Percentiles rank a stretch among this genome's conserved stretches.
Evolutionary conservation across 2,329 filamentous ascomycete genomes (phyloP).

Genomic region (Zasmidium angulare): DNA sequence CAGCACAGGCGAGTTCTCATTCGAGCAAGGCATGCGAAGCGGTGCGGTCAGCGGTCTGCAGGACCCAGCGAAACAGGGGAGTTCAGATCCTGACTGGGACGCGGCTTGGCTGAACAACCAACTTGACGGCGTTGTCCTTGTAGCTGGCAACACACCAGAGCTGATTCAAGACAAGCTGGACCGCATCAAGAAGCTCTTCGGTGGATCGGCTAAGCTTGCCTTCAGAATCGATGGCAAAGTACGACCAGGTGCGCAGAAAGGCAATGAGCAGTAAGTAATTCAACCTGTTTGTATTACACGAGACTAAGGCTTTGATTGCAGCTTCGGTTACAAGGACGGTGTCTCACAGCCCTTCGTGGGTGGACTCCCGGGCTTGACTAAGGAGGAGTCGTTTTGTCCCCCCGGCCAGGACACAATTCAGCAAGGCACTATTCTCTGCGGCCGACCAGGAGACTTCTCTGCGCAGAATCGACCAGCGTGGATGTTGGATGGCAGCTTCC

Average conservation of each 20-base stretch:
- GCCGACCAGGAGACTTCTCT: conserved; percentile 38
- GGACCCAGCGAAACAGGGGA: conserved; percentile 32
- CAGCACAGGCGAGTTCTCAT: conserved; percentile 34
- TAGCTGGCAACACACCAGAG: conserved; percentile 34
- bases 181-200: conserved; percentile 35
- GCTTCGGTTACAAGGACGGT: conserved; percentile 47
- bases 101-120: conserved; percentile 34
- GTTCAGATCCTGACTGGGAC: conserved; percentile 22
- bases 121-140: conserved; percentile 39
- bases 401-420: conserved; percentile 35
- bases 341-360: conserved; percentile 44
- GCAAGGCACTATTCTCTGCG: conserved; percentile 41
- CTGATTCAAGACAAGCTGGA: conserved; percentile 32
- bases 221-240: conserved; percentile 35
- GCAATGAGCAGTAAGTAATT: conserved; percentile 42
- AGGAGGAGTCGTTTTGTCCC: conserved; percentile 19
- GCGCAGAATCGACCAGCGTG: conserved; percentile 33
- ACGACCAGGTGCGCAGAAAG: conserved; percentile 36
- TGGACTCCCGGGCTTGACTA: conserved; percentile 30
- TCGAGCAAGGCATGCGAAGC: conserved; percentile 37
- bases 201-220: conserved; percentile 31
- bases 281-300: neutral
- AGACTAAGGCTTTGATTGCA: conserved; percentile 13
- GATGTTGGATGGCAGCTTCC: conserved; percentile 48
- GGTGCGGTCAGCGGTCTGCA: conserved; percentile 25